Evolutionary conservation across 2,329 filamentous ascomycete species (phyloP).

Genomic region (Neoarthrinium moseri): DNA sequence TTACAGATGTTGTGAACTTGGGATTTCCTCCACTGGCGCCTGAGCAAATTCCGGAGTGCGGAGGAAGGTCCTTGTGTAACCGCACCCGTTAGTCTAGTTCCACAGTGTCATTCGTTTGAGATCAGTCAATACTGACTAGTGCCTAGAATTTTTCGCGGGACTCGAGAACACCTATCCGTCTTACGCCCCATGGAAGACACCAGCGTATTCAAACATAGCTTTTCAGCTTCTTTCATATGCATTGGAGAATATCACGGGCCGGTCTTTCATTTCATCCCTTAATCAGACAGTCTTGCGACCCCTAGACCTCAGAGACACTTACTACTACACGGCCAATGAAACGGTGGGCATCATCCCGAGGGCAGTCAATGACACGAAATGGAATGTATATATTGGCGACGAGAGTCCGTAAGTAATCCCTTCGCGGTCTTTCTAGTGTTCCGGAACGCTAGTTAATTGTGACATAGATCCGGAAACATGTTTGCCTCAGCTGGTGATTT

Average conservation of each 20-base stretch:
- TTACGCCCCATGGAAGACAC: constrained; percentile 31
- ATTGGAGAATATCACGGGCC: constrained; percentile 32
- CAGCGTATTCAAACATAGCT: constrained; percentile 36
- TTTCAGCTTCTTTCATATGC: constrained; percentile 35
- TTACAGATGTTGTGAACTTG: constrained; percentile 16
- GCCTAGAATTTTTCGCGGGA: constrained; percentile 28
- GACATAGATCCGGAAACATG: constrained; percentile 31
- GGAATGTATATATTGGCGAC: constrained; percentile 29
- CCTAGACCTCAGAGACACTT: constrained; percentile 30
- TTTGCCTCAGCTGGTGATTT: constrained; percentile 30
- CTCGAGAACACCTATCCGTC: constrained; percentile 28
- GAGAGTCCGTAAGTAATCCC: constrained; percentile 25
- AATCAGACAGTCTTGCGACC: constrained; percentile 29
- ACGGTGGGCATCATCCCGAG: constrained; percentile 34
- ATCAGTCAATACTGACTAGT: no score
- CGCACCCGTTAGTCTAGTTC: constrained; percentile 19
- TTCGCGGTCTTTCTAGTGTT: background rate
- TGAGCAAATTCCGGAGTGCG: constrained; percentile 29
- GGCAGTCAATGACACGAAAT: constrained; percentile 24
- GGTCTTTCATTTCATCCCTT: constrained; percentile 28
- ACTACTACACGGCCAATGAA: constrained; percentile 27
- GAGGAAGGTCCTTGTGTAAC: constrained; percentile 26
- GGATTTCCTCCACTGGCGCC: constrained; percentile 26
- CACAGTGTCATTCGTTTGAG: constrained; percentile 11
- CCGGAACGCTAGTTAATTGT: background rate